Percentiles rank a stretch among this genome's conserved stretches.
phyloP scores from a whole-genome alignment of 768 basidiomycete species.

The Termitomyces sp. region DNA sequence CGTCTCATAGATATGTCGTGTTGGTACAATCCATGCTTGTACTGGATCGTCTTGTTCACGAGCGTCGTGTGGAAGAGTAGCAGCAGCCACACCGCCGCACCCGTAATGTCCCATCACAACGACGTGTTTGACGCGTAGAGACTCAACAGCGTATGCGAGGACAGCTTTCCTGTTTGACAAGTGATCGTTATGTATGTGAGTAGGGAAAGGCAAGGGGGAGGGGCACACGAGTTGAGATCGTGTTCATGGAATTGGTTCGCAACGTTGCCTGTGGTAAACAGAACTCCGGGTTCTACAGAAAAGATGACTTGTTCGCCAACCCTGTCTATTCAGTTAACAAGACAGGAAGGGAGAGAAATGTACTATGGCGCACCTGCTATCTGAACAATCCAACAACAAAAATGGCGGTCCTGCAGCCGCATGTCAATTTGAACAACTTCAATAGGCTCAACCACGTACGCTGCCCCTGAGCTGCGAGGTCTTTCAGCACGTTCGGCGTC shows the following conservation, averaged over 20 bases:
- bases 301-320: constrained; percentile 33
- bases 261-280: constrained; percentile 33
- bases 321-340: background rate
- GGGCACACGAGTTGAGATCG: constrained; percentile 28
- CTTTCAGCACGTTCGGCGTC: constrained; percentile 10
- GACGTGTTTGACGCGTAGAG: constrained; percentile 30
- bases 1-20: constrained; percentile 28
- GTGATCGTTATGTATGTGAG: background rate
- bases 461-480: constrained; percentile 12
- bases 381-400: constrained; percentile 34
- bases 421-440: background rate
- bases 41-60: constrained; percentile 21
- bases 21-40: constrained; percentile 35
- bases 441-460: background rate
- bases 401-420: constrained; percentile 25
- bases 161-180: constrained; percentile 21
- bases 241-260: constrained; percentile 33
- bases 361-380: constrained; percentile 19
- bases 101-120: constrained; percentile 41
- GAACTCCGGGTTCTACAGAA: constrained; percentile 29
- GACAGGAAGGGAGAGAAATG: background rate
- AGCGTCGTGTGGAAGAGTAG: constrained; percentile 8
- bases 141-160: constrained; percentile 30
- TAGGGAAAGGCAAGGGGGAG: background rate
- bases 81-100: constrained; percentile 34